phyloP scores from a whole-genome alignment of 805 yeast species.

The Cyberlindnera amylophila region DNA sequence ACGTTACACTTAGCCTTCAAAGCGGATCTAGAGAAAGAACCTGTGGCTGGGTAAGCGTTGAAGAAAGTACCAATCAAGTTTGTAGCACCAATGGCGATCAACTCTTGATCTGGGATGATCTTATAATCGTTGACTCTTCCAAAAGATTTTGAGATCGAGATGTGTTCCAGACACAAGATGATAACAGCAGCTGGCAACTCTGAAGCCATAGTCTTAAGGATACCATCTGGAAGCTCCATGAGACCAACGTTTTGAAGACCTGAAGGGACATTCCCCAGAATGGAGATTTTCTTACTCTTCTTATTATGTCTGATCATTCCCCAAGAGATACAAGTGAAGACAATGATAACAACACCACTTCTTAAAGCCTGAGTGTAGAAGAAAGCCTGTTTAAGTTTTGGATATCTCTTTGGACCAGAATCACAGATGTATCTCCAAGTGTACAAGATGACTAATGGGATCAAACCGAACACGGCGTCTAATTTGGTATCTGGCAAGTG shows the following conservation, averaged over 20 bases:
- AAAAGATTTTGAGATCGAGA: constrained; percentile 89
- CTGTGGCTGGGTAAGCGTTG: constrained; percentile 93
- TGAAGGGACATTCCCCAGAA: constrained; percentile 76
- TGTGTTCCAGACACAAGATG: constrained; percentile 82
- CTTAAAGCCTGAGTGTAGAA: constrained; percentile 76
- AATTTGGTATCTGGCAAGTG: constrained; percentile 61
- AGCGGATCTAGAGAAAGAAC: constrained; percentile 93
- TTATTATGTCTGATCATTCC: constrained; percentile 54
- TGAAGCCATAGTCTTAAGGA: constrained; percentile 57
- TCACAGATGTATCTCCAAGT: constrained; percentile 64
- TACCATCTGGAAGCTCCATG: constrained; percentile 58
- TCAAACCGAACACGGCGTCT: constrained; percentile 89
- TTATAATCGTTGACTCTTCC: constrained; percentile 91
- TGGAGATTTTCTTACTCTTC: constrained; percentile 42
- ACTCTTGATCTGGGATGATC: constrained; percentile 88
- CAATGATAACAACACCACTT: constrained; percentile 75
- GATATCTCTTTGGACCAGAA: constrained; percentile 59
- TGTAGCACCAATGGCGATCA: constrained; percentile 89
- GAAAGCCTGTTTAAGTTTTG: constrained; percentile 46
- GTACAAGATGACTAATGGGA: constrained; percentile 68
- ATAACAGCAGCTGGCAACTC: constrained; percentile 86
- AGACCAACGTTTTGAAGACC: constrained; percentile 79
- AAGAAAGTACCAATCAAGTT: constrained; percentile 89
- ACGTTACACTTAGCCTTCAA: constrained; percentile 94
- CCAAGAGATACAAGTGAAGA: constrained; percentile 82